A percentile compares a stretch with the other conserved stretches of the same genome.
These are phyloP conservation scores for Glaciozyma antarctica DNA, from an alignment of 768 basidiomycete genomes.

Conservation along the genomic window DNA sequence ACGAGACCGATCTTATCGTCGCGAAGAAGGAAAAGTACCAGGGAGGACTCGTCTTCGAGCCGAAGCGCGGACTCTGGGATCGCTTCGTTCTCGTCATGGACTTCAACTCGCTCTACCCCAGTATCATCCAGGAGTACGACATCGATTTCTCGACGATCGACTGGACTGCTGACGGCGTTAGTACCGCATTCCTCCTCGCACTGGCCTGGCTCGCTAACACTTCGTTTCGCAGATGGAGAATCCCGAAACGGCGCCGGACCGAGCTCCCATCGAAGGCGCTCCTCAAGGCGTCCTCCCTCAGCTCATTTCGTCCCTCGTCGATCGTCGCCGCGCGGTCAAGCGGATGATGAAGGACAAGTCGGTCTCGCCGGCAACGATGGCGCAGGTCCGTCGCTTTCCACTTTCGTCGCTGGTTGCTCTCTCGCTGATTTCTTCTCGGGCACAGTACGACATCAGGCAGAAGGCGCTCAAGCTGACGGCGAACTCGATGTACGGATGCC, in stretches of 20 bases:
- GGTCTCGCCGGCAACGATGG: constrained; percentile 59
- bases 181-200: neutral
- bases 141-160: constrained; percentile 98
- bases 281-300: constrained; percentile 86
- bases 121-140: constrained; percentile 99
- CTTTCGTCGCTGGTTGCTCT: neutral
- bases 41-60: constrained; percentile 94
- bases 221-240: constrained; percentile 43
- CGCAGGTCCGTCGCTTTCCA: constrained; percentile 54
- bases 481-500: constrained; percentile 99
- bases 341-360: constrained; percentile 78
- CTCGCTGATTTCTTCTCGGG: neutral
- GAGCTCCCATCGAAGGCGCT: constrained; percentile 58
- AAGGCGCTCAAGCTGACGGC: constrained; percentile 94
- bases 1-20: constrained; percentile 21
- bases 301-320: constrained; percentile 92
- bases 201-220: neutral
- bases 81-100: constrained; percentile 98
- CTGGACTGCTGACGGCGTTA: constrained; percentile 39
- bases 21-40: constrained; percentile 76
- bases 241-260: constrained; percentile 79
- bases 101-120: constrained; percentile 97
- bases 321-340: constrained; percentile 80
- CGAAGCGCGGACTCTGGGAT: constrained; percentile 92
- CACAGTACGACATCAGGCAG: constrained; percentile 91